Conservation (phyloP, 108 stramenopile species). For the Cylindrotheca fusiformis region DNA sequence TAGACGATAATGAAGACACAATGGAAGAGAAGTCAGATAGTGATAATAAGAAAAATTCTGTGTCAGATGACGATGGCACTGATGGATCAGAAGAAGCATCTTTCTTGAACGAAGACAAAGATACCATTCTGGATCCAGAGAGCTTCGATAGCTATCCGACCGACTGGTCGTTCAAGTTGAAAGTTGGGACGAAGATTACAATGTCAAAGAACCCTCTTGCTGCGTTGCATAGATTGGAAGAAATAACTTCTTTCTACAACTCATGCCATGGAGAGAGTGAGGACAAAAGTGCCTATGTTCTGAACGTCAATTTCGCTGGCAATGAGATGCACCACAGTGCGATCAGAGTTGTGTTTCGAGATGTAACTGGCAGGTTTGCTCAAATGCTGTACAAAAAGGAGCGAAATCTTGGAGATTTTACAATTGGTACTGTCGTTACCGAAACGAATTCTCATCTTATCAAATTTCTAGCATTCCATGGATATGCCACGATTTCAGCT, state of each 20-base stretch:
- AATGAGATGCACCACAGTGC: conserved; percentile 80
- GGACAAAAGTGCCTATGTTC: conserved; percentile 37
- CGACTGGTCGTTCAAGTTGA: conserved; percentile 25
- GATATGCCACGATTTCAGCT: background rate
- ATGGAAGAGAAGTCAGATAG: background rate
- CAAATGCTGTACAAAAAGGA: conserved; percentile 4
- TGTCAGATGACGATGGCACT: conserved; percentile 3
- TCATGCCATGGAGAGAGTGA: background rate
- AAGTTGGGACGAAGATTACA: conserved; percentile 3
- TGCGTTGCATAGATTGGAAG: conserved; percentile 42
- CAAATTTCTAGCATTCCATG: conserved; percentile 17
- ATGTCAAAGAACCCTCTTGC: conserved; percentile 58
- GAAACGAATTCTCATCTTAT: background rate
- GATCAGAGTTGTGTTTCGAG: conserved; percentile 54
- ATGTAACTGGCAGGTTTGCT: conserved; percentile 10
- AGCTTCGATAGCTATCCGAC: conserved; percentile 43
- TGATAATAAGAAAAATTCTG: background rate
- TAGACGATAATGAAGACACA: conserved; percentile 18
- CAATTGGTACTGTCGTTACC: background rate
- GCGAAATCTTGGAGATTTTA: background rate
- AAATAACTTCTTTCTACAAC: conserved; percentile 35
- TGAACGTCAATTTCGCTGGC: conserved; percentile 86
- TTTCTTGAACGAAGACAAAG: conserved; percentile 19
- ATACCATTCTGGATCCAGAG: conserved; percentile 25
- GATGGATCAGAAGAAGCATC: conserved; percentile 1